Percentiles rank a stretch among this genome's conserved stretches.
Conservation (phyloP, 352 stramenopile species). For the Pythium vanterpoolii region DNA sequence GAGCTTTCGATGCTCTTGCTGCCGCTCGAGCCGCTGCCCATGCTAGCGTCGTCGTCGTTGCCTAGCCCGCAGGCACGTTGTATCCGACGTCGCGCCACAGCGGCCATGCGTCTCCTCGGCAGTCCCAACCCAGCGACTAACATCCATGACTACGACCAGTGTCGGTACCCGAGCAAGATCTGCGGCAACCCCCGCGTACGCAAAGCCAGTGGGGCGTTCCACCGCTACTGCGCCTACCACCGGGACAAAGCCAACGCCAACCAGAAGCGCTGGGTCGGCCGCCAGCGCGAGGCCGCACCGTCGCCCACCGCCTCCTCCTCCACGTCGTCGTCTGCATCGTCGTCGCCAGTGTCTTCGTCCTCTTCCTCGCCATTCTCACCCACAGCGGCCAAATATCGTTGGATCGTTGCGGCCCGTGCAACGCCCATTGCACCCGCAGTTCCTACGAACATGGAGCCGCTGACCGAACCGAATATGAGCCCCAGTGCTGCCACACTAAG, state of each 20-base stretch:
- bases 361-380: background rate
- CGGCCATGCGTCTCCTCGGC: background rate
- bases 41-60: background rate
- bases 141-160: constrained; percentile 3
- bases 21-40: background rate
- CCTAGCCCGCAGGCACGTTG: background rate
- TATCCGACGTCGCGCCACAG: background rate
- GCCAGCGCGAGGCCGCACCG: constrained; percentile 10
- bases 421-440: too few relatives aligned
- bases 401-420: constrained; percentile 14
- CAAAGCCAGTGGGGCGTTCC: constrained; percentile 27
- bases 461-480: background rate
- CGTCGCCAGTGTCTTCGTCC: background rate
- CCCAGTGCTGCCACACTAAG: background rate
- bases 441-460: too few relatives aligned
- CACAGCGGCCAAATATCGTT: background rate
- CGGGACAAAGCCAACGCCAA: constrained; percentile 29
- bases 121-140: background rate
- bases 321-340: background rate
- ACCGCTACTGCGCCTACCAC: constrained; percentile 26
- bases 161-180: constrained; percentile 19
- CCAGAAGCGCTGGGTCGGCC: constrained; percentile 27
- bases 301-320: background rate
- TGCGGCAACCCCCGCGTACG: constrained; percentile 23
- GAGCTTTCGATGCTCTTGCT: background rate